Conservation (phyloP, 2,329 filamentous ascomycete genomes). For the Verticillium klebahnii region DNA sequence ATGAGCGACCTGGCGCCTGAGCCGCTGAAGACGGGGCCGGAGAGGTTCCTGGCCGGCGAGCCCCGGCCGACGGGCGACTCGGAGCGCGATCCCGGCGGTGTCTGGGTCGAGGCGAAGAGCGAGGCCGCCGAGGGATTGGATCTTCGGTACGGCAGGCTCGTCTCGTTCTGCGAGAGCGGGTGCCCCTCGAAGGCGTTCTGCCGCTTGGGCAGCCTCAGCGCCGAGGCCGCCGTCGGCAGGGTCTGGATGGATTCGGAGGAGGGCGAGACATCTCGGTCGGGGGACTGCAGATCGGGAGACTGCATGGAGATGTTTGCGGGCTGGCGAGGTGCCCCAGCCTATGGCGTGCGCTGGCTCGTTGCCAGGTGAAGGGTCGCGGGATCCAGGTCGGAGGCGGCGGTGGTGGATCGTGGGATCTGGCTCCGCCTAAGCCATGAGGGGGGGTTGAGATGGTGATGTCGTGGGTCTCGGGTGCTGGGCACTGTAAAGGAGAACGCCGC, state of each 20-base stretch:
- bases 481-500: neutral
- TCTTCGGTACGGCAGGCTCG: constrained; percentile 47
- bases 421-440: neutral
- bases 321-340: neutral
- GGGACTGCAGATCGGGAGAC: constrained; percentile 50
- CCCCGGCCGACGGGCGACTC: constrained; percentile 60
- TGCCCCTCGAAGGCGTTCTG: constrained; percentile 46
- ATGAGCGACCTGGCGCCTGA: constrained; percentile 38
- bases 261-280: constrained; percentile 58
- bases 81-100: constrained; percentile 64
- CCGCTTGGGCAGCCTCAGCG: constrained; percentile 57
- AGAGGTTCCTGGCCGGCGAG: constrained; percentile 50
- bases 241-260: constrained; percentile 65
- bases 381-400: neutral
- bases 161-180: constrained; percentile 46
- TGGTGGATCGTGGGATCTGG: neutral
- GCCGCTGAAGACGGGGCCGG: constrained; percentile 54
- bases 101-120: constrained; percentile 60
- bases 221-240: constrained; percentile 61
- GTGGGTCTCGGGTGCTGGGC: neutral
- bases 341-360: neutral
- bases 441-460: neutral
- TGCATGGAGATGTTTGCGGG: constrained; percentile 51
- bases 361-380: neutral
- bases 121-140: constrained; percentile 56